Percentiles rank a stretch among this genome's conserved stretches.
Evolutionary conservation across 805 yeast genomes (phyloP).

Genomic region (Candida qinlingensis): DNA sequence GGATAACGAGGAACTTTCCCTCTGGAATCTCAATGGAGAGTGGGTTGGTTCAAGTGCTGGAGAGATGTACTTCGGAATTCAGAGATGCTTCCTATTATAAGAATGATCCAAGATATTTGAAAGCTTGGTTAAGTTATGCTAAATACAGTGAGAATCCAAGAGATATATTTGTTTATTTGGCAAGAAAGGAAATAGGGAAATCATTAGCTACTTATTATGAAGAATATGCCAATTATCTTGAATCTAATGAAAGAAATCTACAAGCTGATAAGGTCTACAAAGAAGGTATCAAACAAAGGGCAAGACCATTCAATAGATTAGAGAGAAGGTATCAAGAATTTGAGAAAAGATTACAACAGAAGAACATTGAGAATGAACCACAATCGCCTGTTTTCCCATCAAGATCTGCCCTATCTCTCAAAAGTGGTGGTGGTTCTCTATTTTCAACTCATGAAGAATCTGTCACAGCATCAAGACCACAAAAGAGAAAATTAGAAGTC

Average conservation of each 20-base stretch:
- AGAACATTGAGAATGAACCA: conserved; percentile 25
- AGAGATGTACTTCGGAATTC: conserved; percentile 65
- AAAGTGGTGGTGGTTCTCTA: conserved; percentile 33
- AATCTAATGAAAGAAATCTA: conserved; percentile 36
- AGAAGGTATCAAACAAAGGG: conserved; percentile 52
- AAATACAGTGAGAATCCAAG: conserved; percentile 62
- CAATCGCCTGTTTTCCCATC: conserved; percentile 31
- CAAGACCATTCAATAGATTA: conserved; percentile 58
- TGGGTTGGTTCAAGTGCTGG: conserved; percentile 60
- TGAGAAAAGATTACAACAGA: conserved; percentile 30
- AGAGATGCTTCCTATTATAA: conserved; percentile 61
- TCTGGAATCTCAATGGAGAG: conserved; percentile 58
- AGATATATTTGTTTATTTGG: conserved; percentile 66
- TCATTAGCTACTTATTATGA: conserved; percentile 71
- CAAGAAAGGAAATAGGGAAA: conserved; percentile 65
- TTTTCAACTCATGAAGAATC: conserved; percentile 11
- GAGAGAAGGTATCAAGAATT: conserved; percentile 40
- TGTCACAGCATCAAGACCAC: conserved; percentile 1
- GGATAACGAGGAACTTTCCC: conserved; percentile 62
- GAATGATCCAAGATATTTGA: conserved; percentile 77
- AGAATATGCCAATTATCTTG: conserved; percentile 64
- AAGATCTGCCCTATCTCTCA: conserved; percentile 33
- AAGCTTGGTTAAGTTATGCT: conserved; percentile 77
- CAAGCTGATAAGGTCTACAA: conserved; percentile 59
- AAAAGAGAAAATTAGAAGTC: conserved; percentile 17